Evolutionary conservation across 257 asterid species (phyloP).

Genomic region (Forsythia suspensa): DNA sequence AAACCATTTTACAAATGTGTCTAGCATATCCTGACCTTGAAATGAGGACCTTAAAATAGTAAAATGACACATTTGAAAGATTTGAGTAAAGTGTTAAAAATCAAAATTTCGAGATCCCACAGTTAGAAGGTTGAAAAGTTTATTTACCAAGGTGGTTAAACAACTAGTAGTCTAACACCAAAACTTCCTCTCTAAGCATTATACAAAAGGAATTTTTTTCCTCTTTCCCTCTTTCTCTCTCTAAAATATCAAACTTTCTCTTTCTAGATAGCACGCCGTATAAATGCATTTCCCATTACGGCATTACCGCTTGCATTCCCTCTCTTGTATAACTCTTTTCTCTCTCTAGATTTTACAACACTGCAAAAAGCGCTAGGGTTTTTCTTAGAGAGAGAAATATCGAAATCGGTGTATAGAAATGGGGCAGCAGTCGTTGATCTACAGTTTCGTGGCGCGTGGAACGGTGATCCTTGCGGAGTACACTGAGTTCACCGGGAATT

Average conservation of each 20-base stretch:
- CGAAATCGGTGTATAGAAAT: conserved; percentile 17
- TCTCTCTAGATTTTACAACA: not conserved
- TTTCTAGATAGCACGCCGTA: not conserved
- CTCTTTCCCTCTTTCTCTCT: not conserved
- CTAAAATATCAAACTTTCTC: not conserved
- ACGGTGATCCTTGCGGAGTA: conserved; percentile 47
- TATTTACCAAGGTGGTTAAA: not conserved
- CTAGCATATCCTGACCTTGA: too few relatives aligned
- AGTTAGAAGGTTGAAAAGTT: too few relatives aligned
- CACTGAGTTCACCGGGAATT: conserved; percentile 53
- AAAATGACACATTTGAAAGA: too few relatives aligned
- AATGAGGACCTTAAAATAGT: too few relatives aligned
- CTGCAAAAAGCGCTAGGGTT: conserved; percentile 15
- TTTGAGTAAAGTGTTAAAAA: too few relatives aligned
- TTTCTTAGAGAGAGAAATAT: conserved; percentile 8
- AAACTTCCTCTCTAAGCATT: not conserved
- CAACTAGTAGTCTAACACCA: not conserved
- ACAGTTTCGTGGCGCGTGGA: conserved; percentile 52
- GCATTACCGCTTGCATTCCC: not conserved
- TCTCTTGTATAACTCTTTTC: not conserved
- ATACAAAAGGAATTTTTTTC: not conserved
- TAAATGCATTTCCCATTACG: not conserved
- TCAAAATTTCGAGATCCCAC: too few relatives aligned
- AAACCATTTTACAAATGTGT: too few relatives aligned
- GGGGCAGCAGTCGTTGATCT: conserved; percentile 58